Percentiles rank a stretch among this genome's conserved stretches.
Evolutionary conservation across 2,329 filamentous ascomycete genomes (phyloP).

Genomic region (Mycosphaerella sp.): DNA sequence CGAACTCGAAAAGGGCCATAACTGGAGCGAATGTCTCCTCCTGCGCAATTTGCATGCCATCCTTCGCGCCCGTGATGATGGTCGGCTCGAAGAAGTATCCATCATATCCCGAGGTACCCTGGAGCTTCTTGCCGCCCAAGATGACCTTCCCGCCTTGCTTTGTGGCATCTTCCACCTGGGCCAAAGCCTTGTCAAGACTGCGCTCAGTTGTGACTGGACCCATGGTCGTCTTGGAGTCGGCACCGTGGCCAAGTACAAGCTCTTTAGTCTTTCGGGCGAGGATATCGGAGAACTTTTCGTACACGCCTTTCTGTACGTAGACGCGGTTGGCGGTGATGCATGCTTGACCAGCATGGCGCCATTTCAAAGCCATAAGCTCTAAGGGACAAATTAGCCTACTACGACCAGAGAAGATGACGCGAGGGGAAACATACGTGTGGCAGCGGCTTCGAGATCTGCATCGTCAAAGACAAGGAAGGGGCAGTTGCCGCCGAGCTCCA

Average conservation of each 20-base stretch:
- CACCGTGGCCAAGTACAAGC: slow-evolving; percentile 57
- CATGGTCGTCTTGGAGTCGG: slow-evolving; percentile 51
- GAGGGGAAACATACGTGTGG: slow-evolving; percentile 36
- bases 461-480: slow-evolving; percentile 60
- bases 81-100: slow-evolving; percentile 68
- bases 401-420: background rate
- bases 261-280: slow-evolving; percentile 48
- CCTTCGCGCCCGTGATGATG: slow-evolving; percentile 53
- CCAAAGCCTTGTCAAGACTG: slow-evolving; percentile 50
- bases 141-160: slow-evolving; percentile 58
- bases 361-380: slow-evolving; percentile 47
- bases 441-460: slow-evolving; percentile 54
- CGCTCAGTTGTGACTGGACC: slow-evolving; percentile 54
- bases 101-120: slow-evolving; percentile 36
- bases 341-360: slow-evolving; percentile 57
- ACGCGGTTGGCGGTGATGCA: slow-evolving; percentile 61
- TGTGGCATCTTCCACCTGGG: slow-evolving; percentile 55
- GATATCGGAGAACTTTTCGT: slow-evolving; percentile 53
- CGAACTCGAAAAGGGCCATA: slow-evolving; percentile 57
- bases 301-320: slow-evolving; percentile 57
- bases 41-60: slow-evolving; percentile 50
- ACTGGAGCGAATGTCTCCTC: slow-evolving; percentile 64
- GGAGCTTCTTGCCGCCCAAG: slow-evolving; percentile 50
- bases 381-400: slow-evolving; percentile 6
- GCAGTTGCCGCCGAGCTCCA: slow-evolving; percentile 60